These are phyloP conservation scores for Lichtheimia corymbifera DNA, from an alignment of 371 early-diverging fungal genomes.

Conservation along the genomic window DNA sequence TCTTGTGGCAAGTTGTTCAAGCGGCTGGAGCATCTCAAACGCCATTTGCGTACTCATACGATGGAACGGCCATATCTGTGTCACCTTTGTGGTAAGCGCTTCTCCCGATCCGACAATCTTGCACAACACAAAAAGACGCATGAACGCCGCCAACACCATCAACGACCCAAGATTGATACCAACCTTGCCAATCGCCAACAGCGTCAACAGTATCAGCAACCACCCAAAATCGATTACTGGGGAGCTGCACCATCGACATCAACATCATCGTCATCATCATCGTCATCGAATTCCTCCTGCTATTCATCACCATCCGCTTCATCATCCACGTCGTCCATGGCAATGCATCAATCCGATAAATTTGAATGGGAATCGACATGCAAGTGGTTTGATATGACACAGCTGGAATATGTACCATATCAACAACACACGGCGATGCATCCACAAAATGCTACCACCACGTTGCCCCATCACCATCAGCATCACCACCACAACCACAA, in stretches of 20 bases:
- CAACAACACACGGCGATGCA: conserved; percentile 8
- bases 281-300: conserved; percentile 10
- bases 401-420: background rate
- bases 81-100: conserved; percentile 72
- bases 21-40: conserved; percentile 78
- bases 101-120: conserved; percentile 81
- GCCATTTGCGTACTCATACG: conserved; percentile 66
- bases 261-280: background rate
- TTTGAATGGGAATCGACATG: background rate
- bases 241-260: background rate
- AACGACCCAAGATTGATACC: background rate
- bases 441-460: background rate
- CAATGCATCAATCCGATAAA: background rate
- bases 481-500: background rate
- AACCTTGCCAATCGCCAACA: background rate
- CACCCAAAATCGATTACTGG: background rate
- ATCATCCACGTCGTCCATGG: background rate
- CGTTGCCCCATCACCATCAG: too few relatives aligned
- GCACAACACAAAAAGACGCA: conserved; percentile 85
- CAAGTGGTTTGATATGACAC: conserved; percentile 1
- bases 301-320: conserved; percentile 13
- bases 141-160: conserved; percentile 21
- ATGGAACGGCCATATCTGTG: conserved; percentile 71
- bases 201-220: background rate
- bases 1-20: conserved; percentile 76